These are phyloP conservation scores for Capsella rubella DNA, from an alignment of 441 rosid species.

Conservation along the genomic window DNA sequence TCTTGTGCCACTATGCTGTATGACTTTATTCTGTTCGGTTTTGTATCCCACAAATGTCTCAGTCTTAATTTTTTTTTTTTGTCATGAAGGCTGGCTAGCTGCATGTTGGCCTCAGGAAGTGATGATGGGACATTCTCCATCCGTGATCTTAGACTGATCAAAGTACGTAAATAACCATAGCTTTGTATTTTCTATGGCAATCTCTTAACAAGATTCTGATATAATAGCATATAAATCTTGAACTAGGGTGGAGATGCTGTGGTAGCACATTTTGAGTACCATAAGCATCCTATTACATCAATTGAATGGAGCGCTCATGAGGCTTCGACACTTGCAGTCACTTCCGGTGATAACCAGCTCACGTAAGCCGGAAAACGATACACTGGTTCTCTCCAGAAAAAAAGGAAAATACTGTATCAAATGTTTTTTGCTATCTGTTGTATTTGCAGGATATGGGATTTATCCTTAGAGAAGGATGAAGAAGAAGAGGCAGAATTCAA, in stretches of 20 bases:
- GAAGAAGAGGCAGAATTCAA: constrained; percentile 95
- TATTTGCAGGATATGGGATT: constrained; percentile 85
- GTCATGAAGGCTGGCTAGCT: constrained; percentile 77
- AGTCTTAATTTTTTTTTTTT: constrained; percentile 36
- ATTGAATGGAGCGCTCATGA: constrained; percentile 97
- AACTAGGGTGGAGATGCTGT: constrained; percentile 74
- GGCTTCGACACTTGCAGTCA: constrained; percentile 83
- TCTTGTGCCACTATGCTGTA: constrained; percentile 16
- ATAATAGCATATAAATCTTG: constrained; percentile 9
- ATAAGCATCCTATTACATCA: constrained; percentile 87
- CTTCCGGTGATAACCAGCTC: constrained; percentile 88
- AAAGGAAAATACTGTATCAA: neutral
- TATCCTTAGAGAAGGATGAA: constrained; percentile 88
- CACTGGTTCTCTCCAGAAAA: neutral
- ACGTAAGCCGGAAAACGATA: constrained; percentile 59
- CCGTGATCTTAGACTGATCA: constrained; percentile 82
- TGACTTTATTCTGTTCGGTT: neutral
- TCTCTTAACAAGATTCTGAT: constrained; percentile 17
- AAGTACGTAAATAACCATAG: constrained; percentile 44
- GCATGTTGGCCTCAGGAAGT: constrained; percentile 96
- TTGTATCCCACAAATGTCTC: constrained; percentile 21
- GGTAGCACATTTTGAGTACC: constrained; percentile 88
- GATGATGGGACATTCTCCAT: constrained; percentile 96
- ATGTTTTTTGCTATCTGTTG: neutral
- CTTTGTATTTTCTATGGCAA: neutral